Evolutionary conservation across 805 yeast species (phyloP).

Genomic region (Wickerhamomyces kurtzmanii): DNA sequence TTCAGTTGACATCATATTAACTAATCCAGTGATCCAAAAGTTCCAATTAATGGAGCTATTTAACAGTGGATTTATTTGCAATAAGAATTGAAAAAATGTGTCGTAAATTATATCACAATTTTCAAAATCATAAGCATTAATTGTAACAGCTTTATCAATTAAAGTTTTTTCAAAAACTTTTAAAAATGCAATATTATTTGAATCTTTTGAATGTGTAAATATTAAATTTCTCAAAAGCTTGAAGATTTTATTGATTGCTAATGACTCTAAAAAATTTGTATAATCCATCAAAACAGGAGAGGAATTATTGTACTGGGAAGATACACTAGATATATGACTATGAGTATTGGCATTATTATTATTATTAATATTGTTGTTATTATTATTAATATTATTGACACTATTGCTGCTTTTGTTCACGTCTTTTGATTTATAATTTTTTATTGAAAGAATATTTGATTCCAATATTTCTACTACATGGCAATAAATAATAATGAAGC

Average conservation of each 20-base stretch:
- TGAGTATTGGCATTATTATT: not conserved
- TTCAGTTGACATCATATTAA: constrained; percentile 51
- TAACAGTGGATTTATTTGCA: constrained; percentile 5
- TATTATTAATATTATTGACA: constrained; percentile 3
- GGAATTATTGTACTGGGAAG: not conserved
- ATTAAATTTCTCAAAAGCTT: constrained; percentile 5
- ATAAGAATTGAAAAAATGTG: constrained; percentile 20
- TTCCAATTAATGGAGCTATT: constrained; percentile 48
- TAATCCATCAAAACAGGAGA: constrained; percentile 3
- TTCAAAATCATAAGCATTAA: constrained; percentile 25
- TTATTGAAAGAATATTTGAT: constrained; percentile 10
- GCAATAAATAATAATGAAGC: constrained; percentile 12
- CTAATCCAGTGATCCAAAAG: constrained; percentile 60
- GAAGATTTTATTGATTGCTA: constrained; percentile 7
- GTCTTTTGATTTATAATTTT: constrained; percentile 4
- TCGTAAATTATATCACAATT: constrained; percentile 32
- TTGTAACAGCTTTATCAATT: constrained; percentile 21
- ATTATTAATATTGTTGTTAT: not conserved
- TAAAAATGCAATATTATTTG: not conserved
- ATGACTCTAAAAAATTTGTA: constrained; percentile 2
- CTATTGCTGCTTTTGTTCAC: constrained; percentile 4
- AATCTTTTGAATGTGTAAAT: not conserved
- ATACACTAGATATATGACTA: not conserved
- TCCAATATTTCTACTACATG: constrained; percentile 13
- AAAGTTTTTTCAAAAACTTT: constrained; percentile 21